A percentile compares a stretch with the other conserved stretches of the same genome.
These are phyloP conservation scores for Mrakia gelida DNA, from an alignment of 768 basidiomycete genomes.

Conservation along the genomic window DNA sequence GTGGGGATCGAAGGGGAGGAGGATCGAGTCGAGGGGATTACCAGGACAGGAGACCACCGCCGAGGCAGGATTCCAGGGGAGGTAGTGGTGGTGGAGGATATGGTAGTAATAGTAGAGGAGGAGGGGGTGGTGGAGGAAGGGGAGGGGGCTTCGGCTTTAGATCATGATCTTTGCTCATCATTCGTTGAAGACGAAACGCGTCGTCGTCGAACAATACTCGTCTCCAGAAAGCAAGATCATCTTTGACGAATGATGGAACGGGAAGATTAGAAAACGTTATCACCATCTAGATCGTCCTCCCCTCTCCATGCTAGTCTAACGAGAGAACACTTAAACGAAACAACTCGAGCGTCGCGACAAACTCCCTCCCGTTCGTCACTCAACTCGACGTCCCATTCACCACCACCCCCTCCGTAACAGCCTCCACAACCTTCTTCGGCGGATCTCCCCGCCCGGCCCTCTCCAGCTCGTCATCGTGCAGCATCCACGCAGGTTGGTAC, in stretches of 20 bases:
- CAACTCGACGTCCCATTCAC: neutral
- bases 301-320: too few species aligned
- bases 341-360: neutral
- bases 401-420: neutral
- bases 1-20: neutral
- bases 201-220: neutral
- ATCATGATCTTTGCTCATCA: neutral
- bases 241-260: too few species aligned
- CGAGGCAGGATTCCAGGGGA: neutral
- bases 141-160: neutral
- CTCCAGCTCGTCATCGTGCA: constrained; percentile 68
- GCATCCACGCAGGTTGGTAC: constrained; percentile 76
- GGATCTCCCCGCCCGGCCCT: constrained; percentile 46
- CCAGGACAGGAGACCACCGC: too few species aligned
- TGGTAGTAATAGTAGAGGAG: too few species aligned
- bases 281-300: too few species aligned
- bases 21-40: neutral
- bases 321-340: too few species aligned
- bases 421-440: neutral
- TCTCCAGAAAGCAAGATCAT: neutral
- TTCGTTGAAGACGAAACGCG: neutral
- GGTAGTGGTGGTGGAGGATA: neutral
- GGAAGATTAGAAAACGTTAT: too few species aligned
- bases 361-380: neutral
- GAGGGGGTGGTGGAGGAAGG: neutral